Base-by-base conservation (phyloP, 106 monocot genomes). In the Xerophyta viscosa region DNA sequence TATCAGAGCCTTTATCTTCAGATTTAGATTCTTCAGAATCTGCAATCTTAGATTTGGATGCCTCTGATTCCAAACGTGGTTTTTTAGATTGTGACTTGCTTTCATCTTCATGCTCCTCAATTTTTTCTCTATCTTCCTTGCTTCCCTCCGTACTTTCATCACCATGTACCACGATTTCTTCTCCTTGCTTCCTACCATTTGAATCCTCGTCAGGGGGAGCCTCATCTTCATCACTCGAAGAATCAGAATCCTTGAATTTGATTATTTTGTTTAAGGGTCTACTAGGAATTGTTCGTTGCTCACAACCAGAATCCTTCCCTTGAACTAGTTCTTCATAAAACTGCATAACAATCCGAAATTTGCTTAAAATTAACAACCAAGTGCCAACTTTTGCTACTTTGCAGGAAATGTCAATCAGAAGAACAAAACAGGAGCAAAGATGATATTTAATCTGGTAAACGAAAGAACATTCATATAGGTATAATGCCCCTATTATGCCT, bases 201-300 rank as follows among this genome's bases (percentile, higher is more conserved):
- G 17, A 26, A 21, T 58, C 61, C 31, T 85, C 62, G 26, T 62
- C 37, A 63, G 61, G 31, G 48, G 48, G 20, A 4, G 19, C 24
- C 33, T 75, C 63, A 63, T 58, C 71, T 52, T 80, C 74, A 55
- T 77, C 80, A 55, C 57, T 62, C 36, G 86, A 73, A 24, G 84
- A 84, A 76, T 85, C 85, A 55, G 85, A 73, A 51, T 86, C 76
- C 45, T 56, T 53, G 61, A 86, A 86, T 29, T 63, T 86, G 62
- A 54, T 80, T 53, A 62, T 70, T 55, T 76, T 86, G 66, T 80
- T 86, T 45, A 76, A 37, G 23, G 76, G 80, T 56, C 80, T 77
- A 52, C 5, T 53, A n/a, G 69, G 60, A 58, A 54, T 28, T 30
- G 46, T 36, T 29, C n/a, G 62, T 28, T 28, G 9, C n/a, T 45